Evolutionary conservation across 306 rosid species (phyloP).

Genomic region (Begonia peltatifolia): DNA sequence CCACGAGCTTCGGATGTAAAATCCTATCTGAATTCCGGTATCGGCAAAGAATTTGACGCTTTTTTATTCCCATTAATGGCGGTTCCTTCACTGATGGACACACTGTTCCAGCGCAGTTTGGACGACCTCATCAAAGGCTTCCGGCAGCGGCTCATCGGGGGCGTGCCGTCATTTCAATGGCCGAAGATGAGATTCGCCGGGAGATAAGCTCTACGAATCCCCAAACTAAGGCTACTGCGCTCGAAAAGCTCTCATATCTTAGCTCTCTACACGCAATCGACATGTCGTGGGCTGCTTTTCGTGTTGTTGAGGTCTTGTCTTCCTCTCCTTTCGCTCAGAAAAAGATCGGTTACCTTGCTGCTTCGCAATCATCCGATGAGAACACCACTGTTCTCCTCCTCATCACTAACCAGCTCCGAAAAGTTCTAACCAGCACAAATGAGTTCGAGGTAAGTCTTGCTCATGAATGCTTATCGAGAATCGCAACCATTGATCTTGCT

Average conservation of each 20-base stretch:
- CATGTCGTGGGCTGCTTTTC: conserved; percentile 87
- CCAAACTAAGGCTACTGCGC: conserved; percentile 59
- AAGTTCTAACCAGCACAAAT: conserved; percentile 52
- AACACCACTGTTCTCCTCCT: conserved; percentile 68
- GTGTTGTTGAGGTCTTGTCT: conserved; percentile 91
- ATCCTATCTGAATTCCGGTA: conserved; percentile 3
- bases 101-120: conserved; percentile 66
- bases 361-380: conserved; percentile 56
- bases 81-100: conserved; percentile 71
- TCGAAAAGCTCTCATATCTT: conserved; percentile 68
- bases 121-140: conserved; percentile 76
- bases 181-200: conserved; percentile 77
- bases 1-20: neutral
- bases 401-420: conserved; percentile 88
- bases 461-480: conserved; percentile 51
- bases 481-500: conserved; percentile 67
- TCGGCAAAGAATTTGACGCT: neutral
- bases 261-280: conserved; percentile 48
- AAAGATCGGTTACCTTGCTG: conserved; percentile 68
- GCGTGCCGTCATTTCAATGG: conserved; percentile 50
- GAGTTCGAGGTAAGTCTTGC: conserved; percentile 63
- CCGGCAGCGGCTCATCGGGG: conserved; percentile 54
- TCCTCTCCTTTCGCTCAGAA: conserved; percentile 61
- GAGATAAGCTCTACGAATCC: conserved; percentile 79
- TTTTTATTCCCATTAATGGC: conserved; percentile 29